These are phyloP conservation scores for Hibiscus tridactylites DNA, from an alignment of 345 rosid genomes.

Conservation along the genomic window DNA sequence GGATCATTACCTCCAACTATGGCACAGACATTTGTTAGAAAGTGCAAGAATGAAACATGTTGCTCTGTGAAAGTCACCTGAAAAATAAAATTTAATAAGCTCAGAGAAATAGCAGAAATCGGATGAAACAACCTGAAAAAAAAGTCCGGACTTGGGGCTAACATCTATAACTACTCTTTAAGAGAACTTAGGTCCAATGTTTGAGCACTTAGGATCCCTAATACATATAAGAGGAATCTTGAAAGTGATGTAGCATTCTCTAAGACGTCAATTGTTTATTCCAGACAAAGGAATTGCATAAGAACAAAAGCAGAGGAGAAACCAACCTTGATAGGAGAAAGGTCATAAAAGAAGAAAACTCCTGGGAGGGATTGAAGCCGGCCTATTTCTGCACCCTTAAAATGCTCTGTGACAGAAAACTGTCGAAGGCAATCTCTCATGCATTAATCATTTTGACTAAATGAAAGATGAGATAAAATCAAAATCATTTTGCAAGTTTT, in stretches of 20 bases:
- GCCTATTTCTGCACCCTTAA: slow-evolving; percentile 54
- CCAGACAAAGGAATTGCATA: background rate
- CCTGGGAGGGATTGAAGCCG: slow-evolving; percentile 79
- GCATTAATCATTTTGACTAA: slow-evolving; percentile 13
- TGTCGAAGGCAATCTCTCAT: slow-evolving; percentile 18
- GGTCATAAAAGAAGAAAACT: slow-evolving; percentile 96
- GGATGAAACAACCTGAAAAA: background rate
- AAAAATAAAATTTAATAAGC: slow-evolving; percentile 13
- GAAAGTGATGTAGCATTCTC: background rate
- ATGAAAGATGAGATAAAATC: background rate
- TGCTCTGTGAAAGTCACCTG: slow-evolving; percentile 83
- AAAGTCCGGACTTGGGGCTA: background rate
- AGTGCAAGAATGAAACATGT: slow-evolving; percentile 87
- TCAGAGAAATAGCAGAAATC: background rate
- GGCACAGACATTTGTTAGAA: slow-evolving; percentile 85
- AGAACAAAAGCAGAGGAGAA: background rate
- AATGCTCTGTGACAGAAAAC: slow-evolving; percentile 97
- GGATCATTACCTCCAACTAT: slow-evolving; percentile 71
- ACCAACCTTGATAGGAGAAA: slow-evolving; percentile 90
- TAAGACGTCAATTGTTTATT: background rate
- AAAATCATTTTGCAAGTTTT: background rate
- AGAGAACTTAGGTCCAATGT: background rate
- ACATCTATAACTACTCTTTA: background rate
- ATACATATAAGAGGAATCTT: background rate
- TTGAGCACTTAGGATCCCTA: background rate